Conservation (phyloP, 768 basidiomycete genomes). For the Aureoboletus auriporus region DNA sequence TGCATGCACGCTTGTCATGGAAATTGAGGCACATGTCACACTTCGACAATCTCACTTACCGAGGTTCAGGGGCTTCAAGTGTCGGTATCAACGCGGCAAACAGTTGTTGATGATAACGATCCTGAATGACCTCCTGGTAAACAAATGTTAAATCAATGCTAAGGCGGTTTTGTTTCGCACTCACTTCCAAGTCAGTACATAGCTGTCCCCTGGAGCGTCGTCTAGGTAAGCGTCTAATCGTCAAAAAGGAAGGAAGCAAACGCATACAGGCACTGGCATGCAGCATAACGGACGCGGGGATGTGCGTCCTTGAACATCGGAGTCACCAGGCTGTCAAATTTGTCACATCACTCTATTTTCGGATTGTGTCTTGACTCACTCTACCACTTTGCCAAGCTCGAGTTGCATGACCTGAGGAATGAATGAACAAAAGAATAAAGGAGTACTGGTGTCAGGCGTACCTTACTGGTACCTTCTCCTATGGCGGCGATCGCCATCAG, state of each 20-base stretch:
- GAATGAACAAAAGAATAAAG: neutral
- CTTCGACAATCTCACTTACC: constrained; percentile 36
- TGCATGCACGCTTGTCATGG: constrained; percentile 61
- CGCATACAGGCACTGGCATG: constrained; percentile 80
- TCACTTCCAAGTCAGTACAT: constrained; percentile 83
- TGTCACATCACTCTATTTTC: neutral
- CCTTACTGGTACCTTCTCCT: constrained; percentile 78
- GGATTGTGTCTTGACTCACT: constrained; percentile 41
- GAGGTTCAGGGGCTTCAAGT: constrained; percentile 68
- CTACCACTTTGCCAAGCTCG: constrained; percentile 77
- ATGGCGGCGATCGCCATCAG: constrained; percentile 85
- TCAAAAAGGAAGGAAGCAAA: constrained; percentile 4
- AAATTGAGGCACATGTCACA: constrained; percentile 1
- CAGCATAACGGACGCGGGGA: constrained; percentile 69
- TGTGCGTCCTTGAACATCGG: constrained; percentile 78
- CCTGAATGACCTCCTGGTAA: constrained; percentile 71
- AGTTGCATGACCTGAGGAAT: constrained; percentile 64
- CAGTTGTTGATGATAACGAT: constrained; percentile 60
- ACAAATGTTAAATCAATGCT: neutral
- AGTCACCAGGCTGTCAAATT: constrained; percentile 53
- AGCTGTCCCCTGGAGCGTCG: constrained; percentile 63
- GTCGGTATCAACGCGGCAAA: constrained; percentile 70
- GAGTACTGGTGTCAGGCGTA: constrained; percentile 17
- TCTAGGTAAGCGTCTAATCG: neutral
- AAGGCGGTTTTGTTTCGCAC: constrained; percentile 6